phyloP scores from a whole-genome alignment of 768 basidiomycete species.

The Leccinum subgranulosum region DNA sequence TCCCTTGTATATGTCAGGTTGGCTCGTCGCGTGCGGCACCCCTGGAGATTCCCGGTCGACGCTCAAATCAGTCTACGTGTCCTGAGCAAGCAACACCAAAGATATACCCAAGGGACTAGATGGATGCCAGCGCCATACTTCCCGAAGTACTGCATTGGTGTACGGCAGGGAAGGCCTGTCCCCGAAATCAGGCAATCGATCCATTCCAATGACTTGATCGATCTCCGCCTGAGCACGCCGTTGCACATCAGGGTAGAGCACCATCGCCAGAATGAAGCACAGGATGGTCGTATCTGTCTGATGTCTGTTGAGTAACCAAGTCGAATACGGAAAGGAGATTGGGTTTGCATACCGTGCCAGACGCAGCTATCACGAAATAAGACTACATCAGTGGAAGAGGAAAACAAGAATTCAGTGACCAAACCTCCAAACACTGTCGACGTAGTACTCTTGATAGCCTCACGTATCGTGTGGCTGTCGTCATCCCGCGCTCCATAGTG shows the following conservation, averaged over 20 bases:
- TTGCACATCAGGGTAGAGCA: conserved; percentile 26
- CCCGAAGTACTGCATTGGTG: conserved; percentile 23
- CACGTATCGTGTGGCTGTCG: background rate
- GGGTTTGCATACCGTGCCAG: background rate
- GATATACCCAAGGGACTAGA: conserved; percentile 8
- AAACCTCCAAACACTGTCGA: conserved; percentile 5
- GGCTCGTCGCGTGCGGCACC: conserved; percentile 12
- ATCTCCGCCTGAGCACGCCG: conserved; percentile 26
- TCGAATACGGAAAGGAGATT: background rate
- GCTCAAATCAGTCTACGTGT: background rate
- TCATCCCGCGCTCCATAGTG: background rate
- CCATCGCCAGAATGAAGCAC: conserved; percentile 26
- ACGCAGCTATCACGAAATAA: background rate
- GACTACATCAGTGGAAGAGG: background rate
- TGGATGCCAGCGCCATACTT: conserved; percentile 23
- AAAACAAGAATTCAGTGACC: background rate
- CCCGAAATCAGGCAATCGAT: conserved; percentile 22
- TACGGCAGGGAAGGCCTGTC: conserved; percentile 27
- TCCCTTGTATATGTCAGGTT: conserved; percentile 18
- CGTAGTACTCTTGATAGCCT: background rate
- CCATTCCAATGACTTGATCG: conserved; percentile 20
- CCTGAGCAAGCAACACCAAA: background rate
- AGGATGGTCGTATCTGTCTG: conserved; percentile 14
- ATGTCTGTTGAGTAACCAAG: background rate
- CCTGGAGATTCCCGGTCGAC: background rate